Conservation (phyloP, 345 rosid species). For the Bruguiera sexangula region DNA sequence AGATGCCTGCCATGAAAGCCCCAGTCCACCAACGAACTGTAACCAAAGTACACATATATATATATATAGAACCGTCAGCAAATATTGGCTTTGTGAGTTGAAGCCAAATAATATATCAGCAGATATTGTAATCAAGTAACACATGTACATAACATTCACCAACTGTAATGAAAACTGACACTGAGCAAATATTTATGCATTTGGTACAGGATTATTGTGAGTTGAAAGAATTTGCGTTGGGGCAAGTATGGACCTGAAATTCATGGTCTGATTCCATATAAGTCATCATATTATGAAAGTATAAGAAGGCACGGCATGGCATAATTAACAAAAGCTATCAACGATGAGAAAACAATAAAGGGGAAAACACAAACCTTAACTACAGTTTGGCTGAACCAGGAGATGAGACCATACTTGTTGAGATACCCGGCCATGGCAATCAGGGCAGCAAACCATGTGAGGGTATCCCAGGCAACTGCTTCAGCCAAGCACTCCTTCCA, state of each 20-base stretch:
- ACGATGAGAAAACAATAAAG: neutral
- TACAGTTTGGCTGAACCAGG: conserved; percentile 98
- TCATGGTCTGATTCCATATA: neutral
- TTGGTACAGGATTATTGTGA: no score
- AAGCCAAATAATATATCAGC: no score
- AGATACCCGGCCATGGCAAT: conserved; percentile 99
- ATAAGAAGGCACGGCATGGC: neutral
- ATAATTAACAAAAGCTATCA: conserved; percentile 2
- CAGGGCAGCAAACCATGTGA: conserved; percentile 99
- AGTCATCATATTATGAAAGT: neutral
- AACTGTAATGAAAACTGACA: no score
- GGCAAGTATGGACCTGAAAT: neutral
- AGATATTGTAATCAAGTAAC: no score
- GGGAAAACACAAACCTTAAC: conserved; percentile 65
- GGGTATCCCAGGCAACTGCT: conserved; percentile 98
- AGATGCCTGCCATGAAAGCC: conserved; percentile 94
- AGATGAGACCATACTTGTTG: conserved; percentile 95
- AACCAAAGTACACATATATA: conserved; percentile 4
- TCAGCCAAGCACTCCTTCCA: conserved; percentile 99
- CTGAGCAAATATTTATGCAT: no score
- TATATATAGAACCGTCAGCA: conserved; percentile 1
- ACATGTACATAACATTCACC: no score
- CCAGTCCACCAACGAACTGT: conserved; percentile 97
- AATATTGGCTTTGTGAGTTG: neutral
- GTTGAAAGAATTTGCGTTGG: neutral